These are phyloP conservation scores for Phytophthora idaei DNA, from an alignment of 352 stramenopile genomes.

Conservation along the genomic window DNA sequence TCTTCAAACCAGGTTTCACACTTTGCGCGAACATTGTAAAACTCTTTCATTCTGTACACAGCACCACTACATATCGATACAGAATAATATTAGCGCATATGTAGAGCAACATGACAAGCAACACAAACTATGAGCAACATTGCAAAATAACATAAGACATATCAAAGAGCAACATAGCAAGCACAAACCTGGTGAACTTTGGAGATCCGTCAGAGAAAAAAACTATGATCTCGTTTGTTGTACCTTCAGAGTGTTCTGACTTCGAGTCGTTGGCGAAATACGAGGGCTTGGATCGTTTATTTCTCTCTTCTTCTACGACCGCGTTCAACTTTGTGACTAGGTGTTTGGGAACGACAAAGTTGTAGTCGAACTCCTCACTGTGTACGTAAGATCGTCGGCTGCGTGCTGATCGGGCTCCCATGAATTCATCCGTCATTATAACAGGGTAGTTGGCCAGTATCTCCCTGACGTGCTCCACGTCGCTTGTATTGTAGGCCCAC, in stretches of 20 bases:
- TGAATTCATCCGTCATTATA: no score
- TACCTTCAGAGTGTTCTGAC: background rate
- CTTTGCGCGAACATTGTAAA: background rate
- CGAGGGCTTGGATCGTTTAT: background rate
- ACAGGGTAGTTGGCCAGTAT: no score
- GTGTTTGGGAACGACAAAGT: background rate
- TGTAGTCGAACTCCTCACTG: background rate
- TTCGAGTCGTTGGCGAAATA: background rate
- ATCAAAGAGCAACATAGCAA: no score
- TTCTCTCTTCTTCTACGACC: background rate
- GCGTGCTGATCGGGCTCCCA: no score
- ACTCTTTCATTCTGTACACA: background rate
- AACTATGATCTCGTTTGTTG: slow-evolving; percentile 1
- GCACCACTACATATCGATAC: no score
- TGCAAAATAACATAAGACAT: no score
- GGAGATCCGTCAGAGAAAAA: slow-evolving; percentile 5
- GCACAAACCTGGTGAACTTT: slow-evolving; percentile 17
- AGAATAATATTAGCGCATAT: no score
- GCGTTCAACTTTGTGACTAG: slow-evolving; percentile 7
- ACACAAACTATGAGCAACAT: background rate
- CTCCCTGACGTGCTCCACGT: no score
- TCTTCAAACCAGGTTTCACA: background rate
- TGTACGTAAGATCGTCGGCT: no score
- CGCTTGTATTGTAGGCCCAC: background rate
- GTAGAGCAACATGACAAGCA: background rate